phyloP scores from a whole-genome alignment of 2,329 filamentous ascomycete species.

The Alternaria novae-zelandiae region DNA sequence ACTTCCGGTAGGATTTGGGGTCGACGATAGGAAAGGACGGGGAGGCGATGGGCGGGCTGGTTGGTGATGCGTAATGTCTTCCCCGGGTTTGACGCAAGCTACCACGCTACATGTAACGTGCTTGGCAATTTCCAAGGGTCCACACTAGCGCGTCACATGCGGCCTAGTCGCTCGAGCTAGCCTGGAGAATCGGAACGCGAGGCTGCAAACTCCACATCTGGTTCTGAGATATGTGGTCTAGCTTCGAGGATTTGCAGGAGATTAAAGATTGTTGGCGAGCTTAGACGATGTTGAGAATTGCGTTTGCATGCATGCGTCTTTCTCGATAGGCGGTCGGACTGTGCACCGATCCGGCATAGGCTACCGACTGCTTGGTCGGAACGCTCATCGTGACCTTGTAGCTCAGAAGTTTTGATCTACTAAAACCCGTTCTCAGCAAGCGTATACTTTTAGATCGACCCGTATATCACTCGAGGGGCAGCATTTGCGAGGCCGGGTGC shows the following conservation, averaged over 20 bases:
- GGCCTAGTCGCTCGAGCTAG: not conserved
- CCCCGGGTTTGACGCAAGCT: slow-evolving; percentile 12
- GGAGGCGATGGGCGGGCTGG: not conserved
- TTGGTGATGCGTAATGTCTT: slow-evolving; percentile 8
- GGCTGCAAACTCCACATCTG: slow-evolving; percentile 1
- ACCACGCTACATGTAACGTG: slow-evolving; percentile 9
- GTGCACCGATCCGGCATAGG: not conserved
- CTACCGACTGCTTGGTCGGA: not conserved
- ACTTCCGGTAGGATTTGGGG: not conserved
- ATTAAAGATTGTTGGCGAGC: not conserved
- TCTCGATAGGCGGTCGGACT: not conserved
- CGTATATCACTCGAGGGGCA: not conserved
- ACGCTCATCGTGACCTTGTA: not conserved
- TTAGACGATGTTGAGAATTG: not conserved
- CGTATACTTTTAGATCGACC: not conserved
- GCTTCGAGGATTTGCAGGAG: not conserved
- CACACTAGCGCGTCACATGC: not conserved
- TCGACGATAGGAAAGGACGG: not conserved
- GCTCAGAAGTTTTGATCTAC: not conserved
- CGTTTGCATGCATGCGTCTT: not conserved
- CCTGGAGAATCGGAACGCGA: slow-evolving; percentile 2
- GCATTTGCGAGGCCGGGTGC: not conserved
- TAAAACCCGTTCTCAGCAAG: not conserved
- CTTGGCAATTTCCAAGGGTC: slow-evolving; percentile 10
- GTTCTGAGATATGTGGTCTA: not conserved